phyloP scores from a whole-genome alignment of 306 rosid genomes.

The Ceratonia siliqua region DNA sequence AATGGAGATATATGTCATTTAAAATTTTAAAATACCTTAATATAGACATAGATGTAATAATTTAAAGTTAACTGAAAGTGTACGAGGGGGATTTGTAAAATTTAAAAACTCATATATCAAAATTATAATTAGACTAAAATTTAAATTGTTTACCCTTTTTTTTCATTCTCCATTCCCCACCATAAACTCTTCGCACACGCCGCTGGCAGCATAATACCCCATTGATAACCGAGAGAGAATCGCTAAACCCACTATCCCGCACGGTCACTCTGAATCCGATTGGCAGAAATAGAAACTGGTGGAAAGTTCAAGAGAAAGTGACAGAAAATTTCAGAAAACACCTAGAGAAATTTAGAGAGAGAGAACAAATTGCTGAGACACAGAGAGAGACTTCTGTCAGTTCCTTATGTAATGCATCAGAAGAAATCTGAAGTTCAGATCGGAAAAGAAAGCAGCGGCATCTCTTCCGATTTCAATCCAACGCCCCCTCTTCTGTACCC shows the following conservation, averaged over 20 bases:
- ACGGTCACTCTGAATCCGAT: background rate
- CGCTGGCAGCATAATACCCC: background rate
- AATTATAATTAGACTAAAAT: no score
- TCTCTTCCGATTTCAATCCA: slow-evolving; percentile 99
- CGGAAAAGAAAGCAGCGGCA: slow-evolving; percentile 99
- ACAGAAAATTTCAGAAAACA: background rate
- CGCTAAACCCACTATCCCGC: slow-evolving; percentile 23
- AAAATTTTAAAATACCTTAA: no score
- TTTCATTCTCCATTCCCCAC: no score
- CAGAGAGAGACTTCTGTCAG: background rate
- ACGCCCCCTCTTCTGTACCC: slow-evolving; percentile 62
- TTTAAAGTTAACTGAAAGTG: no score
- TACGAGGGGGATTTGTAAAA: no score
- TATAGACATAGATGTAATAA: no score
- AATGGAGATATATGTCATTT: no score
- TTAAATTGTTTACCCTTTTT: no score
- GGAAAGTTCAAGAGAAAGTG: background rate
- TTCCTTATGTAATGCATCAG: slow-evolving; percentile 87
- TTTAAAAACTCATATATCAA: no score
- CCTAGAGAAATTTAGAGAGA: background rate
- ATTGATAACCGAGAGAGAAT: slow-evolving; percentile 10
- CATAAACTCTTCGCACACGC: no score
- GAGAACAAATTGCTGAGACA: background rate
- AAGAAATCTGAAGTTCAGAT: slow-evolving; percentile 98
- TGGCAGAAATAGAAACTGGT: background rate